These are phyloP conservation scores for Fragosphaeria purpurea DNA, from an alignment of 2,329 filamentous ascomycete genomes.

Conservation along the genomic window DNA sequence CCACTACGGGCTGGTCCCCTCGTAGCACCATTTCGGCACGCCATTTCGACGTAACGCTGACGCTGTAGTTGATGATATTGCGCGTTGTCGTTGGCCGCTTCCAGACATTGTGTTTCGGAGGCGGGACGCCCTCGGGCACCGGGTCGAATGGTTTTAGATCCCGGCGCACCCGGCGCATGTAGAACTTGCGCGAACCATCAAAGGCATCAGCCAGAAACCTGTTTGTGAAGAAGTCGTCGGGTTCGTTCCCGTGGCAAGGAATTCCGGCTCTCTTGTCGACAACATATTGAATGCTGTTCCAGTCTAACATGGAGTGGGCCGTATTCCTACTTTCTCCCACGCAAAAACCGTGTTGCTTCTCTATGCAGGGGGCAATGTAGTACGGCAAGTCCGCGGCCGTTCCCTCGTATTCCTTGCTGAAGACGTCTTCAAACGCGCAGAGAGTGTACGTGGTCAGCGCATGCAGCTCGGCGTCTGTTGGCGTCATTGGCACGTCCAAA, in stretches of 20 bases:
- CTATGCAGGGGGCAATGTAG: conserved; percentile 58
- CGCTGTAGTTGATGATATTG: conserved; percentile 74
- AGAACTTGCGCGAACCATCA: conserved; percentile 55
- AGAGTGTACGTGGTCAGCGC: conserved; percentile 64
- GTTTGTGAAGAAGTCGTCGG: conserved; percentile 39
- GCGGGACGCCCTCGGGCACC: conserved; percentile 47
- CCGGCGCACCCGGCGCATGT: conserved; percentile 40
- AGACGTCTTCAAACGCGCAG: conserved; percentile 69
- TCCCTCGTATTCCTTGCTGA: conserved; percentile 73
- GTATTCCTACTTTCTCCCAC: too few species aligned
- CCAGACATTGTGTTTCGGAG: conserved; percentile 34
- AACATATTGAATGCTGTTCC: conserved; percentile 28
- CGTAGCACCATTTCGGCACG: conserved; percentile 43
- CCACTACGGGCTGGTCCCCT: conserved; percentile 68
- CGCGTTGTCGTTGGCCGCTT: conserved; percentile 24
- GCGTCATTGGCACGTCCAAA: conserved; percentile 31
- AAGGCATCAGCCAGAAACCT: conserved; percentile 48
- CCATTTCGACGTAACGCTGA: conserved; percentile 61
- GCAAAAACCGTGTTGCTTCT: conserved; percentile 2
- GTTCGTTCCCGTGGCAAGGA: conserved; percentile 30
- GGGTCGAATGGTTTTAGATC: conserved; percentile 54
- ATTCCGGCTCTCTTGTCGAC: conserved; percentile 17
- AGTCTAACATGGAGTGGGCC: conserved; percentile 42
- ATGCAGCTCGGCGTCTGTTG: conserved; percentile 34
- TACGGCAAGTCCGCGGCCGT: conserved; percentile 62